Percentiles rank a stretch among this genome's conserved stretches.
phyloP scores from a whole-genome alignment of 306 rosid genomes.

The Argentina anserina region DNA sequence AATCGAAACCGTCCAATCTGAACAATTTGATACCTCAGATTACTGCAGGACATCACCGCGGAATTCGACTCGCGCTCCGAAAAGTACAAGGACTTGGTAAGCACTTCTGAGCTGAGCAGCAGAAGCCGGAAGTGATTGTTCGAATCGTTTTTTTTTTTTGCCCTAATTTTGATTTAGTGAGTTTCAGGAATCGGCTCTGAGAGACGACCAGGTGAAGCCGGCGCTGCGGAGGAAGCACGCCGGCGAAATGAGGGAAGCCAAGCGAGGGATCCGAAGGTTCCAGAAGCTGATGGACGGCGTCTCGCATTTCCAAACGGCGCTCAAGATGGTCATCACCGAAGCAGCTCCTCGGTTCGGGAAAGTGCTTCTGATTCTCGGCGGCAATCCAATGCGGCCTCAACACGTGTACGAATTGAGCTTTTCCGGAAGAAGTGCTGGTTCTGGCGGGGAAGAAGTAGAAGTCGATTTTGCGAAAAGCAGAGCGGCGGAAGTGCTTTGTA shows the following conservation, averaged over 20 bases:
- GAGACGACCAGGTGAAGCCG: slow-evolving; percentile 48
- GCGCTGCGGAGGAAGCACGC: slow-evolving; percentile 51
- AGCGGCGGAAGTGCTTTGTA: slow-evolving; percentile 67
- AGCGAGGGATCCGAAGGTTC: slow-evolving; percentile 61
- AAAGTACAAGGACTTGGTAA: slow-evolving; percentile 55
- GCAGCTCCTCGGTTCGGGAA: slow-evolving; percentile 34
- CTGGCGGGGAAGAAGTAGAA: slow-evolving; percentile 18
- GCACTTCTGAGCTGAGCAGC: background rate
- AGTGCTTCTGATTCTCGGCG: slow-evolving; percentile 68
- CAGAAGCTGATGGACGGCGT: slow-evolving; percentile 68
- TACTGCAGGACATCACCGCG: slow-evolving; percentile 63
- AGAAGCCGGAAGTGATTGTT: background rate
- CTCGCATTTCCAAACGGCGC: slow-evolving; percentile 49
- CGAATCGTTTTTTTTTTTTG: background rate
- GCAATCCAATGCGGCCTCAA: slow-evolving; percentile 69
- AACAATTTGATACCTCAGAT: slow-evolving; percentile 39
- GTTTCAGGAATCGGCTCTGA: slow-evolving; percentile 48
- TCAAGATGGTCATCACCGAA: slow-evolving; percentile 51
- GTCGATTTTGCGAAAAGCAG: slow-evolving; percentile 59
- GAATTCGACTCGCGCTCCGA: slow-evolving; percentile 58
- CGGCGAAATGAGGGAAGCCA: slow-evolving; percentile 72
- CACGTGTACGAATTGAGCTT: slow-evolving; percentile 59
- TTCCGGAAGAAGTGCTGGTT: slow-evolving; percentile 29
- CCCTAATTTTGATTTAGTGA: slow-evolving; percentile 4
- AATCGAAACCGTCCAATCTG: background rate